Evolutionary conservation across 306 rosid species (phyloP).

Genomic region (Erythrophleum fordii): DNA sequence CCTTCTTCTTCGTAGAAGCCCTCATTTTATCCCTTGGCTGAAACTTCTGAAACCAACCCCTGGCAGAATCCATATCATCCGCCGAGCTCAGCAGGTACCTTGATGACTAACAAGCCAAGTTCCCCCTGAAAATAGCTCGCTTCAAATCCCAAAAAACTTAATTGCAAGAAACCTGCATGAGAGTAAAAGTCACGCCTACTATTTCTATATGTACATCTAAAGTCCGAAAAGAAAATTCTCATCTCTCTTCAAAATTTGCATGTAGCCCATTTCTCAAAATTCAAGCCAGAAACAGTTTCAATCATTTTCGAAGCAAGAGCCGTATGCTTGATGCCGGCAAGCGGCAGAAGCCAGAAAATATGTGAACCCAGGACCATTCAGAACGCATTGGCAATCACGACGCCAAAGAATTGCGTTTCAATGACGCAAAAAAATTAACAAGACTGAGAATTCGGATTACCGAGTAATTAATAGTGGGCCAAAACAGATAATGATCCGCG

Average conservation of each 20-base stretch:
- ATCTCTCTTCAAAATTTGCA: background rate
- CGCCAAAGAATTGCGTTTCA: constrained; percentile 1
- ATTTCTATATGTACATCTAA: constrained; percentile 8
- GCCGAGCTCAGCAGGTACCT: constrained; percentile 13
- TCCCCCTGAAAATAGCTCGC: constrained; percentile 12
- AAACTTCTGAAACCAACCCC: constrained; percentile 89
- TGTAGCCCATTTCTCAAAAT: background rate
- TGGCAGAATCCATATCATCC: constrained; percentile 80
- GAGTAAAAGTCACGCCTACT: background rate
- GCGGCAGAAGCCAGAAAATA: background rate
- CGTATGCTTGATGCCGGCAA: background rate
- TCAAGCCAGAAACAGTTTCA: background rate
- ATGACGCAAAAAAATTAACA: background rate
- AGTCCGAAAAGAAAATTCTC: background rate
- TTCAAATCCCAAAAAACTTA: constrained; percentile 25
- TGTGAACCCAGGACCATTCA: constrained; percentile 12
- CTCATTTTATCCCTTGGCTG: constrained; percentile 83
- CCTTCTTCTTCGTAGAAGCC: constrained; percentile 60
- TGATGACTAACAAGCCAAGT: constrained; percentile 22
- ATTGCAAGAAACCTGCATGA: constrained; percentile 22
- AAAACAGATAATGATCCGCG: constrained; percentile 38
- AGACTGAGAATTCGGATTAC: constrained; percentile 61
- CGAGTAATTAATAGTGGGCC: constrained; percentile 47
- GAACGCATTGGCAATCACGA: background rate
- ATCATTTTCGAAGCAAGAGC: constrained; percentile 19